Conservation (phyloP, 2,329 filamentous ascomycete genomes). For the Penicillium sclerotiorum region DNA sequence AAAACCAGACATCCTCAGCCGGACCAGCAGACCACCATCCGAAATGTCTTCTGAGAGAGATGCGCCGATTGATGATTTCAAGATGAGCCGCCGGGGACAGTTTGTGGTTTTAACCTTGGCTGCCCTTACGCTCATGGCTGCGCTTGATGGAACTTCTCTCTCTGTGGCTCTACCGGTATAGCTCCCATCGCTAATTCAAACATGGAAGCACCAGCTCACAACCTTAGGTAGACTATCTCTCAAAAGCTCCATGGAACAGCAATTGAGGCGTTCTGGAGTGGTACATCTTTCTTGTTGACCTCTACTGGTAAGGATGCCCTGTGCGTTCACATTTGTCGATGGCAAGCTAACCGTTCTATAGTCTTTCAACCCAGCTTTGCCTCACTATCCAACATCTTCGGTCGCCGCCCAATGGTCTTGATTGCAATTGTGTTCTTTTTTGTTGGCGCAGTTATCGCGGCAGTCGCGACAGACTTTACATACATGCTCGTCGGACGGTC, state of each 20-base stretch:
- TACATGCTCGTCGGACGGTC: slow-evolving; percentile 51
- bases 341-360: no score
- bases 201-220: no score
- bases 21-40: slow-evolving; percentile 10
- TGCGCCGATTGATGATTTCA: slow-evolving; percentile 17
- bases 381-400: slow-evolving; percentile 52
- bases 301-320: slow-evolving; percentile 27
- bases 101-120: slow-evolving; percentile 26
- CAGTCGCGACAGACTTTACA: slow-evolving; percentile 46
- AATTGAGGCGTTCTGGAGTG: slow-evolving; percentile 55
- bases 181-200: no score
- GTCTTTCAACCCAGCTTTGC: slow-evolving; percentile 56
- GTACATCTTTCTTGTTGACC: slow-evolving; percentile 51
- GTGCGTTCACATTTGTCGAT: no score
- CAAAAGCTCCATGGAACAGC: slow-evolving; percentile 36
- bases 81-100: slow-evolving; percentile 20
- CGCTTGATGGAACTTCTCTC: slow-evolving; percentile 28
- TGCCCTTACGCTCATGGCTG: slow-evolving; percentile 28
- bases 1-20: background rate
- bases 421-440: slow-evolving; percentile 47
- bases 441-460: slow-evolving; percentile 48
- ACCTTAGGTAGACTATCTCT: slow-evolving; percentile 39
- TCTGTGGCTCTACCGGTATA: slow-evolving; percentile 28
- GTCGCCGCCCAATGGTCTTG: slow-evolving; percentile 47
- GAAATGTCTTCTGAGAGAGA: background rate